phyloP scores from a whole-genome alignment of 2,329 filamentous ascomycete genomes.

The Chaetomium sp. region DNA sequence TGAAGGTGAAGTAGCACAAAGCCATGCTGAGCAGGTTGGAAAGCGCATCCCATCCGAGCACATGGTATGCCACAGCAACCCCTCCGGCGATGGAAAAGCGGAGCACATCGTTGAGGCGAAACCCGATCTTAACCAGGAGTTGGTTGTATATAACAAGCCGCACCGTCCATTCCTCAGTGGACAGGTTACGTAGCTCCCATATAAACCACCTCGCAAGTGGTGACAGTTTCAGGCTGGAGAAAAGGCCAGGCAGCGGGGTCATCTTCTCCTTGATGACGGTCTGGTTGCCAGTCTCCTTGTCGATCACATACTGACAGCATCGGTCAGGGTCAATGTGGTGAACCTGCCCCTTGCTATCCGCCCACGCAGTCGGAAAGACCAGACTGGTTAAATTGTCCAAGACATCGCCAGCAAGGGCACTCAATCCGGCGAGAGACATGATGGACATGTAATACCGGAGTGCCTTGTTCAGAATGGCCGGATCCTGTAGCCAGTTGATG shows the following conservation, averaged over 20 bases:
- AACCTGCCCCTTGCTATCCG: conserved; percentile 46
- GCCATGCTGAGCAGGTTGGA: conserved; percentile 87
- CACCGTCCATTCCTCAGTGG: conserved; percentile 56
- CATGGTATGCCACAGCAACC: conserved; percentile 66
- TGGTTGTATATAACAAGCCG: conserved; percentile 55
- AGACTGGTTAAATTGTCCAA: conserved; percentile 66
- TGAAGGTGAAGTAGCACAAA: conserved; percentile 80
- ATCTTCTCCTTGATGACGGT: conserved; percentile 37
- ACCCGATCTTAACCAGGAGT: conserved; percentile 49
- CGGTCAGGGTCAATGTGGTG: conserved; percentile 49
- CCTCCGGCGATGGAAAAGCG: conserved; percentile 57
- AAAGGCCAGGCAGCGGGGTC: conserved; percentile 45
- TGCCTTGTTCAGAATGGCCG: conserved; percentile 77
- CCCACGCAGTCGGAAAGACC: conserved; percentile 74
- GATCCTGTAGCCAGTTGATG: conserved; percentile 85
- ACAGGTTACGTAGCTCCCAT: conserved; percentile 56
- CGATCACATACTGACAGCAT: conserved; percentile 43
- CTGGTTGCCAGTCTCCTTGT: conserved; percentile 35
- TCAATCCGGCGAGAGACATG: conserved; percentile 76
- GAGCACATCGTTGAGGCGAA: conserved; percentile 61
- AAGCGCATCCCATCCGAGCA: conserved; percentile 59
- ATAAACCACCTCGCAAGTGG: conserved; percentile 37
- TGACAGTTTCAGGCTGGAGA: conserved; percentile 39
- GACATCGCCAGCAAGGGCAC: conserved; percentile 71
- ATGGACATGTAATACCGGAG: conserved; percentile 81